Conservation (phyloP, 495 filamentous ascomycete species). For the Hypoxylon crocopeplum region DNA sequence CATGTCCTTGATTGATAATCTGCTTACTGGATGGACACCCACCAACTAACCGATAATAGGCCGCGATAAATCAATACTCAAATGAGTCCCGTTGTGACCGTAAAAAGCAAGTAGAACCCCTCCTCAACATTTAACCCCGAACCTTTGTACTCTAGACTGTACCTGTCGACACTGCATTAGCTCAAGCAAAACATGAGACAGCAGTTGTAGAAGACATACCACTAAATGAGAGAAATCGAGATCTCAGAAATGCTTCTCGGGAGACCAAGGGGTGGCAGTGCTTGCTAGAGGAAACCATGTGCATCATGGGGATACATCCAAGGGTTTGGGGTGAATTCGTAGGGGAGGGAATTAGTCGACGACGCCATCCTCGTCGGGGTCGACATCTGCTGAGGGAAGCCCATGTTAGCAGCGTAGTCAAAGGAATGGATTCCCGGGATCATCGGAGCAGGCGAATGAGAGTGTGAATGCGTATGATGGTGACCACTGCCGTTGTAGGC, state of each 20-base stretch:
- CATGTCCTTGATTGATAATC: background rate
- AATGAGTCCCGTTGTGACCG: background rate
- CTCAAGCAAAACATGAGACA: background rate
- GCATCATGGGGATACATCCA: slow-evolving; percentile 37
- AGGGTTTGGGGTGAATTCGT: slow-evolving; percentile 26
- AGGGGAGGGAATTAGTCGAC: slow-evolving; percentile 32
- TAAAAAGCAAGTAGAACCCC: background rate
- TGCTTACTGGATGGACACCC: too few relatives aligned
- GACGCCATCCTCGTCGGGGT: slow-evolving; percentile 7
- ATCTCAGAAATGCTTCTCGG: background rate
- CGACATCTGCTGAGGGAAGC: slow-evolving; percentile 32
- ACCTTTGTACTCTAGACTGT: background rate
- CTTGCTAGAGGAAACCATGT: slow-evolving; percentile 37
- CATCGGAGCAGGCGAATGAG: slow-evolving; percentile 32
- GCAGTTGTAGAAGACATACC: slow-evolving; percentile 22
- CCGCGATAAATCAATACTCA: background rate
- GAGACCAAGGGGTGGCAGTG: background rate
- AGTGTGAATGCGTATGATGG: slow-evolving; percentile 32
- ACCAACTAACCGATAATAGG: too few relatives aligned
- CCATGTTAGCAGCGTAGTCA: slow-evolving; percentile 42
- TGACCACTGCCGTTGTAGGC: slow-evolving; percentile 14
- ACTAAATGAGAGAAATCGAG: slow-evolving; percentile 1
- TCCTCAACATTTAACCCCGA: too few relatives aligned
- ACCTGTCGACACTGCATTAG: background rate
- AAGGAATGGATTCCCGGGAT: slow-evolving; percentile 36